Evolutionary conservation across 768 basidiomycete genomes (phyloP).

Genomic region (Lactarius evosmus): DNA sequence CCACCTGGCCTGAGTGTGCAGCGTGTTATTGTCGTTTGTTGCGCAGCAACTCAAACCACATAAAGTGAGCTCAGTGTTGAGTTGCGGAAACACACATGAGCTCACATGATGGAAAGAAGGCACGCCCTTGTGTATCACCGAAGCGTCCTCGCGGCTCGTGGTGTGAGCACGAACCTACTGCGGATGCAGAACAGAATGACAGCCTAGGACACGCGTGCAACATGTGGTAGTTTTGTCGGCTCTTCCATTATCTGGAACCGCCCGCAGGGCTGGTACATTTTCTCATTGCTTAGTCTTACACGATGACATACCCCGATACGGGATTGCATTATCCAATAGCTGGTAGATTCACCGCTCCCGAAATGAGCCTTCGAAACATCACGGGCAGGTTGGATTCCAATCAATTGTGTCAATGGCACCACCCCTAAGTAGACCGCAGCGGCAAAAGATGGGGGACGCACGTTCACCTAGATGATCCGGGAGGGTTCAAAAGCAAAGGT

Average conservation of each 20-base stretch:
- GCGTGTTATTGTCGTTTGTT: not conserved
- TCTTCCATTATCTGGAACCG: not conserved
- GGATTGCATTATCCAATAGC: not conserved
- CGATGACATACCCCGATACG: not conserved
- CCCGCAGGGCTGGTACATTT: not conserved
- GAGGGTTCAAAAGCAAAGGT: slow-evolving; percentile 58
- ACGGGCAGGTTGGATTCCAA: slow-evolving; percentile 41
- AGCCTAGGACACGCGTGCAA: not conserved
- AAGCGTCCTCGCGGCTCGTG: not conserved
- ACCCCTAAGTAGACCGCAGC: not conserved
- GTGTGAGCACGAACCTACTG: not conserved
- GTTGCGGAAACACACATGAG: not conserved
- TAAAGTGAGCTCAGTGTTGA: not conserved
- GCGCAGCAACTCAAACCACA: not conserved
- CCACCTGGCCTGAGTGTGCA: slow-evolving; percentile 4
- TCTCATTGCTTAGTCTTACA: slow-evolving; percentile 1
- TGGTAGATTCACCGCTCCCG: not conserved
- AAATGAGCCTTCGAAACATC: not conserved
- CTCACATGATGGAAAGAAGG: not conserved
- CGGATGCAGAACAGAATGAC: not conserved
- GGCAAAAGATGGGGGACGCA: slow-evolving; percentile 28
- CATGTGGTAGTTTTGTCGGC: not conserved
- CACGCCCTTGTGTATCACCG: not conserved
- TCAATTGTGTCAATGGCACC: slow-evolving; percentile 35
- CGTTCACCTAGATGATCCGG: slow-evolving; percentile 54